A percentile compares a stretch with the other conserved stretches of the same genome.
Evolutionary conservation across 768 basidiomycete genomes (phyloP).

Genomic region (Amanita rimosa): DNA sequence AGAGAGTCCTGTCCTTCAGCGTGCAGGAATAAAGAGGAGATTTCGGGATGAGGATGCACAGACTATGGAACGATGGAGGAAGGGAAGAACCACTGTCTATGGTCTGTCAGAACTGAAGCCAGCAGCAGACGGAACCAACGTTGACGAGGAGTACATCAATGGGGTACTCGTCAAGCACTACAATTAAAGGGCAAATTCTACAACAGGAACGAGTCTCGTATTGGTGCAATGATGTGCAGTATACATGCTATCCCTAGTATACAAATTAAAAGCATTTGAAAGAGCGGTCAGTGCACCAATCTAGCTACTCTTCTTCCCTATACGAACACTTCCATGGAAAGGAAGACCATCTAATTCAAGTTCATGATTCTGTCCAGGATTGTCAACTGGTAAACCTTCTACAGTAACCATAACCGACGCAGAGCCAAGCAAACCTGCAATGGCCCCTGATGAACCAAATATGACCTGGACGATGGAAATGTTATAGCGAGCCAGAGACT

Average conservation of each 20-base stretch:
- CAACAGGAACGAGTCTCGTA: no score
- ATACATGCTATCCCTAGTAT: no score
- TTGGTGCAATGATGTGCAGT: no score
- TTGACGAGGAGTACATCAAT: conserved; percentile 44
- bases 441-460: conserved; percentile 51
- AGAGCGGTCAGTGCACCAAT: not conserved
- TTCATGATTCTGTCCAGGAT: conserved; percentile 21
- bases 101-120: conserved; percentile 33
- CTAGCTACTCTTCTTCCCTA: conserved; percentile 41
- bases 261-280: not conserved
- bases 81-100: conserved; percentile 37
- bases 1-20: conserved; percentile 38
- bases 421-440: conserved; percentile 56
- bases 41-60: conserved; percentile 31
- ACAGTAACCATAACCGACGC: conserved; percentile 51
- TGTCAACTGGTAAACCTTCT: conserved; percentile 45
- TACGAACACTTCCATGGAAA: conserved; percentile 51
- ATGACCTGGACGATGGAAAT: conserved; percentile 39
- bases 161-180: conserved; percentile 49
- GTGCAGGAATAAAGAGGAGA: conserved; percentile 25
- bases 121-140: conserved; percentile 24
- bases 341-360: conserved; percentile 56
- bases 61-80: conserved; percentile 42
- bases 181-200: conserved; percentile 21
- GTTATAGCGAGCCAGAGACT: not conserved